phyloP scores from a whole-genome alignment of 1,284 basidiomycete species.

The Lentinula novae-zelandiae region DNA sequence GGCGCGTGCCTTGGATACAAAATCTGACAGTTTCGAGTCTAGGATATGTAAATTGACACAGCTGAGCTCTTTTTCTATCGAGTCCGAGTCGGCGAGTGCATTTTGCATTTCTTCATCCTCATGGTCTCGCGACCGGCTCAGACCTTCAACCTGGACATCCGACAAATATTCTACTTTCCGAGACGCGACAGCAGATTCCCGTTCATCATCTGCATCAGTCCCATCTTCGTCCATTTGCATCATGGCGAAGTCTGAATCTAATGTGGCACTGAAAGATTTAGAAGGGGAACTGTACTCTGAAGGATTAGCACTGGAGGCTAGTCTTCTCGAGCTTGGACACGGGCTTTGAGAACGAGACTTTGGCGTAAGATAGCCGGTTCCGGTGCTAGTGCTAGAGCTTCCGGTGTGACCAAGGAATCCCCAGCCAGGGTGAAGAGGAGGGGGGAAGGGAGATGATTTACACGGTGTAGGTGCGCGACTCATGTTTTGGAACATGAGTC shows the following conservation, averaged over 20 bases:
- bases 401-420: background rate
- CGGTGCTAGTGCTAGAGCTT: background rate
- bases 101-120: background rate
- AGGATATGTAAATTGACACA: background rate
- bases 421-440: background rate
- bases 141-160: background rate
- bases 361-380: background rate
- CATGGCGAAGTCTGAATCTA: background rate
- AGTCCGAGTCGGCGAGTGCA: background rate
- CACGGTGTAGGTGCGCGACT: background rate
- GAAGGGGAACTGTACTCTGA: too few relatives aligned
- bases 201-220: background rate
- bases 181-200: background rate
- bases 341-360: background rate
- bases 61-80: background rate
- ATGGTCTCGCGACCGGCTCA: background rate
- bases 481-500: background rate
- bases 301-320: background rate
- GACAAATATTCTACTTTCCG: background rate
- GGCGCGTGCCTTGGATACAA: background rate
- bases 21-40: background rate
- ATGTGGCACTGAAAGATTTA: background rate
- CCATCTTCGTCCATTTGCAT: background rate
- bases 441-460: background rate
- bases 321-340: background rate